These are phyloP conservation scores for Wickerhamiella dianesei DNA, from an alignment of 805 yeast genomes.

Conservation along the genomic window DNA sequence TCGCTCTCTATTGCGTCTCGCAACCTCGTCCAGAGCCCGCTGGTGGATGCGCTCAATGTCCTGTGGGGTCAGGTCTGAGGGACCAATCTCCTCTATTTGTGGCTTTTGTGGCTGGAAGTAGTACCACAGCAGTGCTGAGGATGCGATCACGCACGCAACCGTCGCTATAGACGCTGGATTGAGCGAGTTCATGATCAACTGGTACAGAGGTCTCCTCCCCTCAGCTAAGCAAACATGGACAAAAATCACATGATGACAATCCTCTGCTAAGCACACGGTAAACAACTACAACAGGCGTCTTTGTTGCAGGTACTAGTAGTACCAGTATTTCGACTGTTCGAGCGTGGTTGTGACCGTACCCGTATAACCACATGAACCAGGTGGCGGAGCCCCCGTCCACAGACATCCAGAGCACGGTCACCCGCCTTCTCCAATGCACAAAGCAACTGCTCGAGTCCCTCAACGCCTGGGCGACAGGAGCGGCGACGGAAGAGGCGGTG, in stretches of 20 bases:
- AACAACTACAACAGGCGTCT: background rate
- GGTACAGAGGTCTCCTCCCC: too few species aligned
- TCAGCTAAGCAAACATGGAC: background rate
- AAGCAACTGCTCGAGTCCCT: constrained; percentile 73
- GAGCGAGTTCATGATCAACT: background rate
- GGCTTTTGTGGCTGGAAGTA: background rate
- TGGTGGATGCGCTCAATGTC: background rate
- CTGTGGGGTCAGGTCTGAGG: background rate
- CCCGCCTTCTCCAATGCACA: constrained; percentile 71
- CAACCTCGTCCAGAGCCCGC: background rate
- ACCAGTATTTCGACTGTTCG: too few species aligned
- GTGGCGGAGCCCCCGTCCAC: background rate
- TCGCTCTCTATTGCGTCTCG: background rate
- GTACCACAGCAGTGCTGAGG: background rate
- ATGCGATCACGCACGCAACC: background rate
- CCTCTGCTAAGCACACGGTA: background rate
- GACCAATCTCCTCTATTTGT: background rate
- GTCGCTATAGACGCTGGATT: background rate
- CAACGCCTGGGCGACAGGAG: constrained; percentile 77
- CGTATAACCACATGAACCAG: too few species aligned
- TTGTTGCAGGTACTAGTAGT: too few species aligned
- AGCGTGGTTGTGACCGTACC: too few species aligned
- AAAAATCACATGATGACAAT: background rate
- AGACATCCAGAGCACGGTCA: constrained; percentile 17
- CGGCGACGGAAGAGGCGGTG: constrained; percentile 70